These are phyloP conservation scores for Xylaria venustula DNA, from an alignment of 495 filamentous ascomycete genomes.

Conservation along the genomic window DNA sequence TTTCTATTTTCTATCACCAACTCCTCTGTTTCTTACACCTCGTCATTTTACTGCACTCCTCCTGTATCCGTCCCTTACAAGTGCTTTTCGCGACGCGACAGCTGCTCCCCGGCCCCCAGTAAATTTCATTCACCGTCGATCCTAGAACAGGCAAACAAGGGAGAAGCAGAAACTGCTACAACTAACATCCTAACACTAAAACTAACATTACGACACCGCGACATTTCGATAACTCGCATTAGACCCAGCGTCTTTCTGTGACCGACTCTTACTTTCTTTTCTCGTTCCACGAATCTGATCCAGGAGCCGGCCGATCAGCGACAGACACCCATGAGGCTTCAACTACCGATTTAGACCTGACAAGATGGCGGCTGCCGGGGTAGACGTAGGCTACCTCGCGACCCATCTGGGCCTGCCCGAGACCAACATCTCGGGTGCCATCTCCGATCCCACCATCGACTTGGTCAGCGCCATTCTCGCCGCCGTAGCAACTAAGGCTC, in stretches of 20 bases:
- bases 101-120: neutral
- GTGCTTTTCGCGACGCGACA: neutral
- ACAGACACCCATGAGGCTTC: constrained; percentile 12
- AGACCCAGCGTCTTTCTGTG: neutral
- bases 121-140: neutral
- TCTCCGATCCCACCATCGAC: constrained; percentile 72
- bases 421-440: constrained; percentile 59
- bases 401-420: constrained; percentile 72
- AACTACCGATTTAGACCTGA: constrained; percentile 15
- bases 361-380: constrained; percentile 71
- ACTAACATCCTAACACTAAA: neutral
- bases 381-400: constrained; percentile 75
- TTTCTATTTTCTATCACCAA: neutral
- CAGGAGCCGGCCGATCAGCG: neutral
- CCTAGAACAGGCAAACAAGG: neutral
- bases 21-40: neutral
- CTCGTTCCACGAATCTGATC: neutral
- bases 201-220: neutral
- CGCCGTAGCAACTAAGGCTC: constrained; percentile 68
- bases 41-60: neutral
- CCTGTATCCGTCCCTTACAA: neutral
- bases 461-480: constrained; percentile 69
- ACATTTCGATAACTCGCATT: neutral
- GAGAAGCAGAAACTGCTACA: neutral
- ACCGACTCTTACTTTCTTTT: neutral